These are phyloP conservation scores for Tylopilus felleus DNA, from an alignment of 768 basidiomycete species.

Conservation along the genomic window DNA sequence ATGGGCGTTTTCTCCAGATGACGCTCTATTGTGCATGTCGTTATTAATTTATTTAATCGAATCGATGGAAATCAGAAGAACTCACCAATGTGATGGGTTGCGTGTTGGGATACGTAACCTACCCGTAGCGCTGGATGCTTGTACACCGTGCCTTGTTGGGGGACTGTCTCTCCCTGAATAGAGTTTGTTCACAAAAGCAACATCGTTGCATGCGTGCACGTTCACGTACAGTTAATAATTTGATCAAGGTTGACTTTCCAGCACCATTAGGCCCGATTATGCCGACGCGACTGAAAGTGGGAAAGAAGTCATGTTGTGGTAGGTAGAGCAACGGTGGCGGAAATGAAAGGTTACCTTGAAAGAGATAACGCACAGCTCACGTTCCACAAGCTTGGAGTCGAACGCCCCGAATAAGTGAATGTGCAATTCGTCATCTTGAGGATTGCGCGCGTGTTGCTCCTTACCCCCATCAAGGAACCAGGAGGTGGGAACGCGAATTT, in stretches of 20 bases:
- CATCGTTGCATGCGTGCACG: neutral
- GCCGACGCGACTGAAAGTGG: constrained; percentile 71
- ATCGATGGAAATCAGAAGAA: constrained; percentile 12
- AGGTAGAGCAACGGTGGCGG: constrained; percentile 20
- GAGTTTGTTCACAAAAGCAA: constrained; percentile 10
- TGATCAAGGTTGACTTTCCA: constrained; percentile 94
- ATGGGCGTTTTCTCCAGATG: constrained; percentile 97
- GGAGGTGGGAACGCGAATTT: constrained; percentile 96
- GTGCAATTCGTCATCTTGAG: constrained; percentile 90
- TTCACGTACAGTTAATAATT: constrained; percentile 73
- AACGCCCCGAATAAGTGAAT: constrained; percentile 88
- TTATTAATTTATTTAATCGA: constrained; percentile 20
- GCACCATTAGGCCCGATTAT: constrained; percentile 93
- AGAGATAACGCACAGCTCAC: constrained; percentile 93
- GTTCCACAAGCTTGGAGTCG: constrained; percentile 75
- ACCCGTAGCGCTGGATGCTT: constrained; percentile 93
- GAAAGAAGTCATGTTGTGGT: constrained; percentile 16
- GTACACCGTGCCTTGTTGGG: constrained; percentile 89
- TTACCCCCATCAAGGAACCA: constrained; percentile 94
- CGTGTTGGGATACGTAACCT: constrained; percentile 97
- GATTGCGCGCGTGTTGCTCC: constrained; percentile 94
- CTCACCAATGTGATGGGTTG: constrained; percentile 90
- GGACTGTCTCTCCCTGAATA: constrained; percentile 78
- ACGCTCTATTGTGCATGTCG: constrained; percentile 50
- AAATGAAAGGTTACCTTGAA: constrained; percentile 59